A percentile compares a stretch with the other conserved stretches of the same genome.
Conservation (phyloP, 768 basidiomycete genomes). For the Psilocybe azurescens region DNA sequence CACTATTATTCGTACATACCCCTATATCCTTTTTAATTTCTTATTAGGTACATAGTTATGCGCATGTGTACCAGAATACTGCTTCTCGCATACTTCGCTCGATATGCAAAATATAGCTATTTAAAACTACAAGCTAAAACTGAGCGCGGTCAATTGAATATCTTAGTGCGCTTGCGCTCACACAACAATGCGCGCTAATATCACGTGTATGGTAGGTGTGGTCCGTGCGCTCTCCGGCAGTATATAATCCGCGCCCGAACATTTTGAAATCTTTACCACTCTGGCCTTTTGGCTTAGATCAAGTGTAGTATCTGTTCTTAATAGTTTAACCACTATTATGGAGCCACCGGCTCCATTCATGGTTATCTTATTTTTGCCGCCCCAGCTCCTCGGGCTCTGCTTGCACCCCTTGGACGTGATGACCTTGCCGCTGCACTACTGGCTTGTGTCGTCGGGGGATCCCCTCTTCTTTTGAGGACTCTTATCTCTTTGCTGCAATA, state of each 20-base stretch:
- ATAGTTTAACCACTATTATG: constrained; percentile 77
- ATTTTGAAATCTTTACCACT: constrained; percentile 64
- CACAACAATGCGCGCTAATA: too few species aligned
- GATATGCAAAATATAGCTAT: too few species aligned
- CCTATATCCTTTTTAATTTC: not conserved
- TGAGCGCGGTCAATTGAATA: not conserved
- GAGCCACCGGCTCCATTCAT: constrained; percentile 55
- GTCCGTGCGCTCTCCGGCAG: constrained; percentile 20
- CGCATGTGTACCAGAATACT: not conserved
- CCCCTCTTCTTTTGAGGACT: constrained; percentile 20
- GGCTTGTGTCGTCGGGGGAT: constrained; percentile 70
- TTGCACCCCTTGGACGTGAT: constrained; percentile 59
- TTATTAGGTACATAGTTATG: not conserved
- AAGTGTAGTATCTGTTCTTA: constrained; percentile 98
- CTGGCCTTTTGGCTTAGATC: constrained; percentile 97
- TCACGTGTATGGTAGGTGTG: not conserved
- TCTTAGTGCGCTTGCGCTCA: too few species aligned
- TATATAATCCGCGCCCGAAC: constrained; percentile 31
- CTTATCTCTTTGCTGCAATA: constrained; percentile 26
- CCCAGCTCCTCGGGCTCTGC: constrained; percentile 59
- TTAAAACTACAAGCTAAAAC: too few species aligned
- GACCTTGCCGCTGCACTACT: constrained; percentile 58
- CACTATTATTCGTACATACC: not conserved
- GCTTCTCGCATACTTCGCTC: too few species aligned
- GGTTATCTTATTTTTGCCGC: constrained; percentile 63